Percentiles rank a stretch among this genome's conserved stretches.
Evolutionary conservation across 805 yeast species (phyloP).

Genomic region (Pichia heedii): DNA sequence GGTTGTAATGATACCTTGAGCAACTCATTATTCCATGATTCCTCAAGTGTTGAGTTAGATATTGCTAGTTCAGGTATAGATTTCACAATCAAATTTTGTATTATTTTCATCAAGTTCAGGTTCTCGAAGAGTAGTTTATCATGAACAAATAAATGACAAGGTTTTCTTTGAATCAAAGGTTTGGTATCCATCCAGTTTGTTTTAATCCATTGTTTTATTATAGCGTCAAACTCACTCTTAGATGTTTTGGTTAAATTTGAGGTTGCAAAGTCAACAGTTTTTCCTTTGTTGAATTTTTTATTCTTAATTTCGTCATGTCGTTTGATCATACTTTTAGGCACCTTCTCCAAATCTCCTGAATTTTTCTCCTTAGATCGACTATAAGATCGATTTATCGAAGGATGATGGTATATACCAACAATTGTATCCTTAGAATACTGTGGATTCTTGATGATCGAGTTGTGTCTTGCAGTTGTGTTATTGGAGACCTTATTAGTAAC

Average conservation of each 20-base stretch:
- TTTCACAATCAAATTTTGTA: constrained; percentile 9
- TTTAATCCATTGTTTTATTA: constrained; percentile 20
- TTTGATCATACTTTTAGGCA: constrained; percentile 4
- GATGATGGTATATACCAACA: constrained; percentile 3
- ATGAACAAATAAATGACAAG: constrained; percentile 21
- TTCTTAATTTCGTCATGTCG: background rate
- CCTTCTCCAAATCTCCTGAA: background rate
- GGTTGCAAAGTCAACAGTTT: constrained; percentile 1
- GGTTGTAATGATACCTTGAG: constrained; percentile 2
- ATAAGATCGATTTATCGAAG: background rate
- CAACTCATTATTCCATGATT: constrained; percentile 16
- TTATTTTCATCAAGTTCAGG: constrained; percentile 12
- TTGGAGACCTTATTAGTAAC: background rate
- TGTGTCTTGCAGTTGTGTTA: background rate
- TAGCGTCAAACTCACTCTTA: constrained; percentile 16
- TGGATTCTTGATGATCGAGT: background rate
- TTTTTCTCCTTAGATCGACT: background rate
- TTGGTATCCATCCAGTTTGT: constrained; percentile 15
- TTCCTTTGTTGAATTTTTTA: background rate
- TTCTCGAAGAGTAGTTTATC: constrained; percentile 18
- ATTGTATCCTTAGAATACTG: constrained; percentile 1
- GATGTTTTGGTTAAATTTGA: constrained; percentile 3
- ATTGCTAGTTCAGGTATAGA: constrained; percentile 1
- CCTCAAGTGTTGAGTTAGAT: background rate
- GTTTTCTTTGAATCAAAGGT: constrained; percentile 10